These are phyloP conservation scores for Tubosaeta brunneosetosa DNA, from an alignment of 768 basidiomycete species.

Conservation along the genomic window DNA sequence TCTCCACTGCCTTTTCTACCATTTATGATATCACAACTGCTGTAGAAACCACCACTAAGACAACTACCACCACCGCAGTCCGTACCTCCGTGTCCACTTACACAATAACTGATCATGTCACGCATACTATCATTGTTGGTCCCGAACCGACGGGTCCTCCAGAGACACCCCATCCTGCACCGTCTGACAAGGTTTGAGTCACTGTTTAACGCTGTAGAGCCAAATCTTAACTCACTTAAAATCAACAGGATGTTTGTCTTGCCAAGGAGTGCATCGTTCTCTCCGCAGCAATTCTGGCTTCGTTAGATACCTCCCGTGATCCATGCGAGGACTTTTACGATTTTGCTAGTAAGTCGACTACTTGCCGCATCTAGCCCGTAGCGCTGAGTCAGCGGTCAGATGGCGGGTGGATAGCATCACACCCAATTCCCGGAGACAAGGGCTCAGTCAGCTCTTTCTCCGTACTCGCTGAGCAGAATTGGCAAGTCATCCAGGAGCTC, in stretches of 20 bases:
- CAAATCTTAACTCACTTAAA: conserved; percentile 3
- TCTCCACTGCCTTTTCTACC: conserved; percentile 30
- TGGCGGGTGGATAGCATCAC: conserved; percentile 79
- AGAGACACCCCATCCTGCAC: conserved; percentile 54
- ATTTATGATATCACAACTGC: conserved; percentile 32
- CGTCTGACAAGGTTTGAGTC: conserved; percentile 42
- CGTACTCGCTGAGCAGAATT: conserved; percentile 67
- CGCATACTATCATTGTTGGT: conserved; percentile 39
- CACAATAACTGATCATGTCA: conserved; percentile 34
- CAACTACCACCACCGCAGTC: conserved; percentile 35
- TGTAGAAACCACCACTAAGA: conserved; percentile 40
- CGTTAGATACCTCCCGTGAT: conserved; percentile 75
- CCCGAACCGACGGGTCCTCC: conserved; percentile 39
- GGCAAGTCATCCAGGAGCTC: conserved; percentile 69
- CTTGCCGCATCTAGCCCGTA: neutral
- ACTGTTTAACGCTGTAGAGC: neutral
- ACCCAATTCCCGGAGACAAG: conserved; percentile 87
- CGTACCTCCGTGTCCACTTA: conserved; percentile 36
- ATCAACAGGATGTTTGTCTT: conserved; percentile 59
- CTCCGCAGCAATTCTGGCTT: conserved; percentile 76
- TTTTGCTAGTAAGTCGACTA: conserved; percentile 70
- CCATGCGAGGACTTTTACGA: conserved; percentile 96
- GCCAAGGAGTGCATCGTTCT: conserved; percentile 77
- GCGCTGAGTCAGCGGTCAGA: conserved; percentile 38
- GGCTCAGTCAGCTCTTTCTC: conserved; percentile 69